A percentile compares a stretch with the other conserved stretches of the same genome.
These are phyloP conservation scores for Phaeosphaeria sp. DNA, from an alignment of 2,329 filamentous ascomycete genomes.

Conservation along the genomic window DNA sequence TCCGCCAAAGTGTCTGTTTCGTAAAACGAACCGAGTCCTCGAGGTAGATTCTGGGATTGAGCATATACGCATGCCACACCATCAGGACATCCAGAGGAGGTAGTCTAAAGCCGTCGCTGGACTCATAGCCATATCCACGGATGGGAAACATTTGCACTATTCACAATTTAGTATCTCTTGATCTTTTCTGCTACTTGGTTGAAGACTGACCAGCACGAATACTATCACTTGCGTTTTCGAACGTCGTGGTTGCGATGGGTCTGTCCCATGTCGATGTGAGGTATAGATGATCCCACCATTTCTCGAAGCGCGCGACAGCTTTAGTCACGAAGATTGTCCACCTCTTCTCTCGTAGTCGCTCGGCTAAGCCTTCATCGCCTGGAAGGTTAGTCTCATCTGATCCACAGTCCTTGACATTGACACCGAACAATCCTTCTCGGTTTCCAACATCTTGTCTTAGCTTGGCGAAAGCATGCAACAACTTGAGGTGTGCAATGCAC, in stretches of 20 bases:
- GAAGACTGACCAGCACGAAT: neutral
- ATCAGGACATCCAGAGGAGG: slow-evolving; percentile 70
- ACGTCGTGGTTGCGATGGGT: slow-evolving; percentile 39
- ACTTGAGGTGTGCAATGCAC: slow-evolving; percentile 75
- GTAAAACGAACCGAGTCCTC: slow-evolving; percentile 73
- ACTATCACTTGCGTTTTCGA: slow-evolving; percentile 7
- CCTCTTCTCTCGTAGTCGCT: slow-evolving; percentile 71
- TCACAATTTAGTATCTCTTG: neutral
- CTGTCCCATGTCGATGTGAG: slow-evolving; percentile 12
- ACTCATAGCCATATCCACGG: slow-evolving; percentile 6
- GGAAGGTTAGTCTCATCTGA: neutral
- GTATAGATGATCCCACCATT: slow-evolving; percentile 63
- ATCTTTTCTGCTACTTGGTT: no score
- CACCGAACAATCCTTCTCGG: slow-evolving; percentile 70
- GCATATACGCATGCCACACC: slow-evolving; percentile 81
- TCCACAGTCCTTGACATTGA: slow-evolving; percentile 42
- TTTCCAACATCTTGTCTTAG: slow-evolving; percentile 72
- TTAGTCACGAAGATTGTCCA: slow-evolving; percentile 74
- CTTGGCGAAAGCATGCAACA: slow-evolving; percentile 71
- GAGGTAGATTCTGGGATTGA: slow-evolving; percentile 76
- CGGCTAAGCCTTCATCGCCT: slow-evolving; percentile 41
- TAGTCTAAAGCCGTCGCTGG: slow-evolving; percentile 1
- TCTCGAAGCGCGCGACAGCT: slow-evolving; percentile 71
- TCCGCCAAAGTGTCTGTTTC: slow-evolving; percentile 63
- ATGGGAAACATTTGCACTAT: slow-evolving; percentile 10